These are phyloP conservation scores for Kluyveromyces aestuarii DNA, from an alignment of 805 yeast genomes.

Conservation along the genomic window DNA sequence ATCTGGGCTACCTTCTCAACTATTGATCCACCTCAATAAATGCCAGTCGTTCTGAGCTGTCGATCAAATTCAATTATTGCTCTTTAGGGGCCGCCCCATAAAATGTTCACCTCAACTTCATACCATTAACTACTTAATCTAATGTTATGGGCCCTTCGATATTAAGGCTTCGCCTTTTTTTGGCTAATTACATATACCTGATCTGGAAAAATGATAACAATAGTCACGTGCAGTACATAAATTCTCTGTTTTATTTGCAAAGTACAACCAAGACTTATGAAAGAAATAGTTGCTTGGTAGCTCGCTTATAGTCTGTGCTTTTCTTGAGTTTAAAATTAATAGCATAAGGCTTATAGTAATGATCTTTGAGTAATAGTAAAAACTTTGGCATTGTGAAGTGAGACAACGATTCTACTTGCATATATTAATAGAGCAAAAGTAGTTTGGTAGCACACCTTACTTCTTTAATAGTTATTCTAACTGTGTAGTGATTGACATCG, in stretches of 20 bases:
- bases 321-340: too few relatives aligned
- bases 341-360: too few relatives aligned
- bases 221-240: background rate
- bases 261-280: background rate
- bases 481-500: too few relatives aligned
- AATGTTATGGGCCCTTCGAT: background rate
- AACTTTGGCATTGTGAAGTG: too few relatives aligned
- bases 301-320: background rate
- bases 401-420: too few relatives aligned
- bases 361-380: too few relatives aligned
- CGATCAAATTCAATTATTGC: background rate
- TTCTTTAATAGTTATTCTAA: too few relatives aligned
- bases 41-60: background rate
- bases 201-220: background rate
- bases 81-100: background rate
- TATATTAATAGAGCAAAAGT: too few relatives aligned
- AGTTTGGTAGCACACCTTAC: too few relatives aligned
- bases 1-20: background rate
- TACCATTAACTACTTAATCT: background rate
- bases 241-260: background rate
- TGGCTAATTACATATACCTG: background rate
- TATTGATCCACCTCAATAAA: background rate
- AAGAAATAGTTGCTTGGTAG: too few relatives aligned
- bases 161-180: background rate
- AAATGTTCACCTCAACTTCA: background rate